These are phyloP conservation scores for Sclerotinia spermophila DNA, from an alignment of 2,329 filamentous ascomycete genomes.

Conservation along the genomic window DNA sequence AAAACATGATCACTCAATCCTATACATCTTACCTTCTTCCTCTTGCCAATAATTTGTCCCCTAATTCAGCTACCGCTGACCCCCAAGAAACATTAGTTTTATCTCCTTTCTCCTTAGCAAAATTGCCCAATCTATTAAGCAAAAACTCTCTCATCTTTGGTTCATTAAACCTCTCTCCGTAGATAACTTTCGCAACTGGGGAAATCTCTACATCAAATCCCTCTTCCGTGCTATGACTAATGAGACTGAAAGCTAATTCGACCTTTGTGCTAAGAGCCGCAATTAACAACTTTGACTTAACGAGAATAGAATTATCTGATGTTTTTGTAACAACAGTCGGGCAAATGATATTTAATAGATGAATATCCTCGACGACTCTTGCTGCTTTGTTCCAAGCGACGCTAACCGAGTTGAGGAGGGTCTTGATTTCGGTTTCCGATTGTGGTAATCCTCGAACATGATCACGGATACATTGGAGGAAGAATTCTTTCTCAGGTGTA, in stretches of 20 bases:
- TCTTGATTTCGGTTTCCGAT: constrained; percentile 51
- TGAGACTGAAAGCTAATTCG: constrained; percentile 56
- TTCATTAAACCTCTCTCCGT: constrained; percentile 74
- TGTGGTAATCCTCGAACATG: constrained; percentile 61
- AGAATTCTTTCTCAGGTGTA: constrained; percentile 69
- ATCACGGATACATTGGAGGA: constrained; percentile 68
- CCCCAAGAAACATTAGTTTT: constrained; percentile 48
- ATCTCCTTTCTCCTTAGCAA: constrained; percentile 31
- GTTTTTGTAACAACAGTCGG: constrained; percentile 61
- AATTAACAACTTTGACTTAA: constrained; percentile 62
- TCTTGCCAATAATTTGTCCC: constrained; percentile 52
- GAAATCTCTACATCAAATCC: constrained; percentile 53
- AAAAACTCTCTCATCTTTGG: constrained; percentile 73
- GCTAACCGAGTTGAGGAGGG: constrained; percentile 57
- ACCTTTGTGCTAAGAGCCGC: constrained; percentile 65
- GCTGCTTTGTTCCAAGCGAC: constrained; percentile 63
- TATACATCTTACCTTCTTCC: constrained; percentile 45
- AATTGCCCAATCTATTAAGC: constrained; percentile 47
- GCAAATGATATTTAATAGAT: constrained; percentile 58
- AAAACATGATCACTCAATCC: background rate
- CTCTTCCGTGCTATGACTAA: constrained; percentile 43
- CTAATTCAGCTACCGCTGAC: constrained; percentile 53
- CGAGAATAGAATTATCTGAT: constrained; percentile 60
- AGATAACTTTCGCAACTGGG: constrained; percentile 60
- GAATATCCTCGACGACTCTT: constrained; percentile 57